Evolutionary conservation across 768 basidiomycete genomes (phyloP), one percentile per base, ranked within the genome.

Genomic region (Boletus sensibilis): DNA sequence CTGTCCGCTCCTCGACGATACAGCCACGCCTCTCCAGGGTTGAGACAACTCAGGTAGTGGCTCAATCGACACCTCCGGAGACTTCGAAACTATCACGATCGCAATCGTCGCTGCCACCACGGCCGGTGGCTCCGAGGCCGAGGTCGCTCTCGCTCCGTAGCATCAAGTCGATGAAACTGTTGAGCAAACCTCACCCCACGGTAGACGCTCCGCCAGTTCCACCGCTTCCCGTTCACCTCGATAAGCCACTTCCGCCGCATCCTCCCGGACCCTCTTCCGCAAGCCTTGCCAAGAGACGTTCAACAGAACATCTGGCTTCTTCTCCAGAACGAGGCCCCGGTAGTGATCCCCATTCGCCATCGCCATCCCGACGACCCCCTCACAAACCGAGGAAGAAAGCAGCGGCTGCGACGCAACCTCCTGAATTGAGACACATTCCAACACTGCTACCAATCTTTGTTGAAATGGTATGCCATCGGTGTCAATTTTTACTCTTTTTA

Each of bases 401-500:
- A 23, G 57, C 67, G 2, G 71, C 74, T 42, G 65, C 75, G 9
- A 70, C 90, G 42, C 81, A 84, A 61, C 86, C 88, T 42, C 97
- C 97, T 2, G 85, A 90, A 50, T 76, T 98, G 45, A 74, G 78
- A 45, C 81, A 87, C 64, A 83, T 98, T 50, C 88, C 92, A n/a
- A 79, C 84, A 57, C 70, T 99, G 21, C 75, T 97, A 37, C 94
- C 96, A 2, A 64, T 98, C 27, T 98, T 98, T 70, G 82, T 88
- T 42, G 97, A 98, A 75, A 85, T 98, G 82, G 94, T 97, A 85
- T 74, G 58, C 1, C 14, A 8, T 46, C 10, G 13, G 20, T 34
- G 39, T 42, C 16, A 14, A 10, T 50, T 48, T 48, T 37, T 9
- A 5, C 14, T 23, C 29, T 7, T 2, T 33, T 44, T 23, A 27